Evolutionary conservation across 1,284 basidiomycete genomes (phyloP).

Genomic region (Ceratobasidium sp.): DNA sequence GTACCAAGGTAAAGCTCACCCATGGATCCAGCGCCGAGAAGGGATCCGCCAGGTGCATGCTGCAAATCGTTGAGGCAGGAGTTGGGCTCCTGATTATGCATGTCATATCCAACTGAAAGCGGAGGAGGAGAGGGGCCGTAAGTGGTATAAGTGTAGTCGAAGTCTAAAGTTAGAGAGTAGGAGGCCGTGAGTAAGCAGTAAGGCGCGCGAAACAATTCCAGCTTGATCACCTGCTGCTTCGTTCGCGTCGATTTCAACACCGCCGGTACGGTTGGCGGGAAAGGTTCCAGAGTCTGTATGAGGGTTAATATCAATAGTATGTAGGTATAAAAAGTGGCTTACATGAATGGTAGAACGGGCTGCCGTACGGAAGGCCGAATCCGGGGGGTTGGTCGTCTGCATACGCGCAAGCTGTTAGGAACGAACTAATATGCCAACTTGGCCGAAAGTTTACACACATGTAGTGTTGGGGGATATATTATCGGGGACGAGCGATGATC

Average conservation of each 20-base stretch:
- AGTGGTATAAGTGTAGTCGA: constrained; percentile 2
- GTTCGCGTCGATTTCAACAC: neutral
- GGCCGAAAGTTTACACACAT: constrained; percentile 4
- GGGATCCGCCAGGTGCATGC: neutral
- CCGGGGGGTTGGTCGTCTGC: neutral
- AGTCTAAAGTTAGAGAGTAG: neutral
- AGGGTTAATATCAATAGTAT: neutral
- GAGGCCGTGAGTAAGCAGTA: neutral
- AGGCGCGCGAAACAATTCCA: neutral
- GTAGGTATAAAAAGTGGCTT: neutral
- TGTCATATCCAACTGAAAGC: neutral
- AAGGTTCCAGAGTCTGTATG: neutral
- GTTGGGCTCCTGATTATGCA: neutral
- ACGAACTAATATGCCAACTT: neutral
- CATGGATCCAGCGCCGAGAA: neutral
- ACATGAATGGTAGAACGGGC: neutral
- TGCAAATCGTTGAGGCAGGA: neutral
- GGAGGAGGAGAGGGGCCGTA: neutral
- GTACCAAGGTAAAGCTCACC: neutral
- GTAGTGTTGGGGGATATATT: neutral
- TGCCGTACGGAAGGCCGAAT: neutral
- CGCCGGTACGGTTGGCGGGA: neutral
- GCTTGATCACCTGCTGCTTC: constrained; percentile 7
- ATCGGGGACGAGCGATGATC: neutral
- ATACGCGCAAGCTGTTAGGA: neutral